Percentiles rank a stretch among this genome's conserved stretches.
These are phyloP conservation scores for Pyrenula massariospora DNA, from an alignment of 495 filamentous ascomycete genomes.

Conservation along the genomic window DNA sequence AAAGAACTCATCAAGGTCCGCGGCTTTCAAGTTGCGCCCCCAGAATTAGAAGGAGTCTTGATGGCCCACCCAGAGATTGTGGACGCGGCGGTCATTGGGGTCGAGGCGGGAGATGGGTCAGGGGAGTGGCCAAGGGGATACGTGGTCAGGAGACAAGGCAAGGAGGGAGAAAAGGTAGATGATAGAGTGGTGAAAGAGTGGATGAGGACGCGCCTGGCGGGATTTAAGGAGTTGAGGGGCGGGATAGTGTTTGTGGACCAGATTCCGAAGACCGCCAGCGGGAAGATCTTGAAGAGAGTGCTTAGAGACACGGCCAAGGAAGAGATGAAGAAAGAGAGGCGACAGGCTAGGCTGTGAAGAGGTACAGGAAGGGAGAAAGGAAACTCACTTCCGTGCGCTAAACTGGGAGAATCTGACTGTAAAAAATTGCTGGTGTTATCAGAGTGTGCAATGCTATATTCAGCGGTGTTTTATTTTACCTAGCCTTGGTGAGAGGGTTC, in stretches of 20 bases:
- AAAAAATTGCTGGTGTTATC: no score
- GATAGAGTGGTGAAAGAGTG: slow-evolving; percentile 35
- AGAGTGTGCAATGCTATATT: no score
- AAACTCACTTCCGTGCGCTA: no score
- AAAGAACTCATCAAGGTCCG: slow-evolving; percentile 22
- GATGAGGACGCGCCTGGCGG: slow-evolving; percentile 49
- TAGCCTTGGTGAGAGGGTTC: no score
- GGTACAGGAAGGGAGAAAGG: not conserved
- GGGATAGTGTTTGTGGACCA: slow-evolving; percentile 72
- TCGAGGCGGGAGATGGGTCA: slow-evolving; percentile 39
- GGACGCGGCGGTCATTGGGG: slow-evolving; percentile 76
- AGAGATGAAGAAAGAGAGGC: not conserved
- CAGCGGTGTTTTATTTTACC: no score
- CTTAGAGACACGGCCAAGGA: not conserved
- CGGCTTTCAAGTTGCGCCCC: slow-evolving; percentile 79
- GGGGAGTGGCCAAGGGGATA: slow-evolving; percentile 81
- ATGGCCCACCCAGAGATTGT: slow-evolving; percentile 60
- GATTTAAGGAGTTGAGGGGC: slow-evolving; percentile 69
- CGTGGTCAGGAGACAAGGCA: slow-evolving; percentile 36
- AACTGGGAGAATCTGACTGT: no score
- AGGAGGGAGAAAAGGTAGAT: slow-evolving; percentile 30
- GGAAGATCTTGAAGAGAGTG: slow-evolving; percentile 72
- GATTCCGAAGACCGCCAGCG: slow-evolving; percentile 75
- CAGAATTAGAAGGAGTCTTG: slow-evolving; percentile 73
- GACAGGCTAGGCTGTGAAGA: not conserved